Base-by-base conservation (phyloP, 768 basidiomycete species). In the Boletus bicolor region DNA sequence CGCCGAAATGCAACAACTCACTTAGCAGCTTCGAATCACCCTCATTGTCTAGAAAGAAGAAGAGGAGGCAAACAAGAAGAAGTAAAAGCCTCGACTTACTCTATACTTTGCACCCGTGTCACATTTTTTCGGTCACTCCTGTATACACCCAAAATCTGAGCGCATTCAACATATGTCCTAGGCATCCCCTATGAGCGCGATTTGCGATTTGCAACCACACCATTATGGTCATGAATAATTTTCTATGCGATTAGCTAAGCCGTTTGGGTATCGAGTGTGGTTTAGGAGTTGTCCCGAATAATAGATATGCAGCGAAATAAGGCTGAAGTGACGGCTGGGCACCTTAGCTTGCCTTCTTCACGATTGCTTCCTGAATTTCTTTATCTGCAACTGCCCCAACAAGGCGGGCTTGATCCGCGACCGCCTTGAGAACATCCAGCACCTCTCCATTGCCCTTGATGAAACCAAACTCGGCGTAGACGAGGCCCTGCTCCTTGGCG, bases 391-490 rank as follows among this genome's bases (percentile, higher is more conserved):
- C 96, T 65, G 79, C 82, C 24, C 84, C 84, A 51, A 99, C 75
- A 47, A 99, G 79, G 65, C 79, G 83, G 37, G 91, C 82, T 76
- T 99, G 97, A 55, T 94, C 77, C 15, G 95, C 94, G 21, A 99
- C 96, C 41, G 82, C 80, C 68, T 77, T 80, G 45, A 99, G 78
- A 6, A 94, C 89, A n/a, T 82, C 79, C 30, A 92, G 63, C 1
- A 99, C 94, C 55, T 93, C 85, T 55, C 75, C 75, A 68, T 98
- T 99, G 46, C 94, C 96, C 39, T 87, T 75, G 0, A 93, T 71
- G 65, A 95, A 98, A 5, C 89, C 88, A 75, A 96, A 96, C 71
- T 97, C 94, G 39, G 89, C 87, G 65, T 95, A 99, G 36, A 82
- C 81, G 5, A 98, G 75, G 0, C 85, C 89, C 58, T 93, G 86